Conservation (phyloP, 2,329 filamentous ascomycete species). For the Penicillium sp. region DNA sequence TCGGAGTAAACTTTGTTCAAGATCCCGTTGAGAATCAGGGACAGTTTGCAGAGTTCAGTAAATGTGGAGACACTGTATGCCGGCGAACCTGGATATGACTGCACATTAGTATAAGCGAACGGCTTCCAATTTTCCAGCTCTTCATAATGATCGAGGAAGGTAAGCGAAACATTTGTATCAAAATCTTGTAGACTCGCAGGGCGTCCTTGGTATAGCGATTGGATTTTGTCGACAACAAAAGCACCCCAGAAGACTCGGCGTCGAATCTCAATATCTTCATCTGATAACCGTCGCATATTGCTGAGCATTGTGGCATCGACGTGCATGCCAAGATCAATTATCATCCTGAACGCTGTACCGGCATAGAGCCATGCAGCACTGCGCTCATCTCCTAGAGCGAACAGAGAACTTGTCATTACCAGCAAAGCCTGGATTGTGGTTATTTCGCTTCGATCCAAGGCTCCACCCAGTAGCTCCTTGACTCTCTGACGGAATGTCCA, state of each 20-base stretch:
- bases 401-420: conserved; percentile 54
- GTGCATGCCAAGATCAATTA: conserved; percentile 55
- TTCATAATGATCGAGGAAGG: conserved; percentile 44
- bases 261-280: conserved; percentile 32
- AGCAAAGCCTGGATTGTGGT: conserved; percentile 58
- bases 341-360: conserved; percentile 54
- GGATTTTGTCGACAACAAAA: conserved; percentile 52
- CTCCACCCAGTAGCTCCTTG: conserved; percentile 48
- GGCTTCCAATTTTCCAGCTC: conserved; percentile 56
- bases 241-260: conserved; percentile 38
- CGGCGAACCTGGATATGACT: conserved; percentile 35
- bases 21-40: conserved; percentile 51
- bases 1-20: conserved; percentile 50
- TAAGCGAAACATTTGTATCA: conserved; percentile 50
- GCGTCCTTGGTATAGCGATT: conserved; percentile 57
- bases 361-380: conserved; percentile 57
- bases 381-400: conserved; percentile 54
- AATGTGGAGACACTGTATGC: conserved; percentile 40
- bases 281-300: conserved; percentile 21
- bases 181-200: conserved; percentile 49
- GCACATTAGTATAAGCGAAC: conserved; percentile 38
- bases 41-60: conserved; percentile 43
- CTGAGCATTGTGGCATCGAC: conserved; percentile 29
- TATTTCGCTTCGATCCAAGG: conserved; percentile 52
- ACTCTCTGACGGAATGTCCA: conserved; percentile 52